phyloP scores from a whole-genome alignment of 352 stramenopile species.

The Pythium brachiatum region DNA sequence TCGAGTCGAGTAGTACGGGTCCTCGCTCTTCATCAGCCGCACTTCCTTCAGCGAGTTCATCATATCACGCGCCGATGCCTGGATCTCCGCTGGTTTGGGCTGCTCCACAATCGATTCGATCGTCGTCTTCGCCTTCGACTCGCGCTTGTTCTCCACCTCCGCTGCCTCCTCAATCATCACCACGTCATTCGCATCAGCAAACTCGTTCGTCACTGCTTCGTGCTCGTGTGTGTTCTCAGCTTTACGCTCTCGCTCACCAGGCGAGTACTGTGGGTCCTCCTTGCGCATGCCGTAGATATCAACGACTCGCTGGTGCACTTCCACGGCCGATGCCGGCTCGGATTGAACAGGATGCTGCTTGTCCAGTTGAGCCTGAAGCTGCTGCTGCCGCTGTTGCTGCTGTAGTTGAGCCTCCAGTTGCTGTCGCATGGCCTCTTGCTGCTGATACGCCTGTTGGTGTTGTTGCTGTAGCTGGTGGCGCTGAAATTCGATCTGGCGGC shows the following conservation, averaged over 20 bases:
- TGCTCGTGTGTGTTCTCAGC: constrained; percentile 30
- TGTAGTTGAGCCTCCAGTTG: neutral
- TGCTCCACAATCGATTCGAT: neutral
- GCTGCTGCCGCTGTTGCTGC: neutral
- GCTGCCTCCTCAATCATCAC: neutral
- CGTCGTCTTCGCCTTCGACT: neutral
- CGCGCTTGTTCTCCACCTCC: neutral
- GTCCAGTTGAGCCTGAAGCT: neutral
- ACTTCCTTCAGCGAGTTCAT: constrained; percentile 11
- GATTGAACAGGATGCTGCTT: neutral
- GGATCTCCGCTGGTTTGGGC: neutral
- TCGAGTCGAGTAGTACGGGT: constrained; percentile 17
- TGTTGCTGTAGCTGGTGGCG: neutral
- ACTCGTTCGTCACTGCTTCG: constrained; percentile 4
- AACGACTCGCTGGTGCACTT: constrained; percentile 46
- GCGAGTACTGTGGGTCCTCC: constrained; percentile 55
- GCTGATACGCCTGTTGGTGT: neutral
- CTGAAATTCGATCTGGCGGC: neutral
- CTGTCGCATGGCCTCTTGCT: neutral
- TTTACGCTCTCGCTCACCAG: constrained; percentile 39
- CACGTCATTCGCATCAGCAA: neutral
- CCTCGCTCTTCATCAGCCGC: constrained; percentile 28
- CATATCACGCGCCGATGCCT: constrained; percentile 9
- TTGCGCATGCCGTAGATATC: constrained; percentile 64
- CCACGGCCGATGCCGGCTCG: constrained; percentile 18